These are phyloP conservation scores for Lasiodiplodia citricola DNA, from an alignment of 2,329 filamentous ascomycete species.

Conservation along the genomic window DNA sequence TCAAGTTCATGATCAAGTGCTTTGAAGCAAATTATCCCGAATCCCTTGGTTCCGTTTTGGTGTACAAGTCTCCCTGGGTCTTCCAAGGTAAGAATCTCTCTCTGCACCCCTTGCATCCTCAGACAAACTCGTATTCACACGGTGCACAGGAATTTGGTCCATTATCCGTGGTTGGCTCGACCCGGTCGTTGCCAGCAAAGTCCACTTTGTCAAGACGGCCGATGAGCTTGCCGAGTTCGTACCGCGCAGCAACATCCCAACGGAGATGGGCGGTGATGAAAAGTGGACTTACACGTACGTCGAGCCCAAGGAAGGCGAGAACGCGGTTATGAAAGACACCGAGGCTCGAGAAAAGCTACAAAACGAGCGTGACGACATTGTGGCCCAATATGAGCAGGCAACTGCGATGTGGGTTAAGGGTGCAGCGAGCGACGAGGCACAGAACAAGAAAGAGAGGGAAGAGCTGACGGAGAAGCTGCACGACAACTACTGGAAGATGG, in stretches of 20 bases:
- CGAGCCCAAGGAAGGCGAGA: slow-evolving; percentile 78
- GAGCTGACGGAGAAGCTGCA: slow-evolving; percentile 67
- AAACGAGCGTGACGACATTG: slow-evolving; percentile 67
- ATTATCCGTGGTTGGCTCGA: slow-evolving; percentile 97
- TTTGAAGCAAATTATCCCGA: slow-evolving; percentile 99
- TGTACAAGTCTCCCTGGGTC: slow-evolving; percentile 96
- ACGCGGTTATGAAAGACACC: slow-evolving; percentile 70
- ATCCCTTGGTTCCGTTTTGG: slow-evolving; percentile 83
- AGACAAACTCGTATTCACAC: neutral
- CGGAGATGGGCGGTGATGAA: slow-evolving; percentile 85
- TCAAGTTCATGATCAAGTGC: slow-evolving; percentile 99
- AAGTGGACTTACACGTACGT: slow-evolving; percentile 83
- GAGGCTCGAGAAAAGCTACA: slow-evolving; percentile 68
- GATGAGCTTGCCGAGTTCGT: slow-evolving; percentile 82
- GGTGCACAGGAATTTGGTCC: slow-evolving; percentile 80
- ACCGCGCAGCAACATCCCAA: slow-evolving; percentile 70
- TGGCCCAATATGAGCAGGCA: slow-evolving; percentile 73
- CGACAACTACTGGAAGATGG: slow-evolving; percentile 84
- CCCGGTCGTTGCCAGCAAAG: slow-evolving; percentile 91
- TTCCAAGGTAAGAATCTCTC: slow-evolving; percentile 73
- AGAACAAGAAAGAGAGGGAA: slow-evolving; percentile 63
- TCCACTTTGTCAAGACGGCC: slow-evolving; percentile 86
- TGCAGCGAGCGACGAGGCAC: slow-evolving; percentile 48
- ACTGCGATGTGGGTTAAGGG: slow-evolving; percentile 76
- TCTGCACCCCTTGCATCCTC: too few relatives aligned